phyloP scores from a whole-genome alignment of 208 protist genomes.

The Acanthamoeba healyi region DNA sequence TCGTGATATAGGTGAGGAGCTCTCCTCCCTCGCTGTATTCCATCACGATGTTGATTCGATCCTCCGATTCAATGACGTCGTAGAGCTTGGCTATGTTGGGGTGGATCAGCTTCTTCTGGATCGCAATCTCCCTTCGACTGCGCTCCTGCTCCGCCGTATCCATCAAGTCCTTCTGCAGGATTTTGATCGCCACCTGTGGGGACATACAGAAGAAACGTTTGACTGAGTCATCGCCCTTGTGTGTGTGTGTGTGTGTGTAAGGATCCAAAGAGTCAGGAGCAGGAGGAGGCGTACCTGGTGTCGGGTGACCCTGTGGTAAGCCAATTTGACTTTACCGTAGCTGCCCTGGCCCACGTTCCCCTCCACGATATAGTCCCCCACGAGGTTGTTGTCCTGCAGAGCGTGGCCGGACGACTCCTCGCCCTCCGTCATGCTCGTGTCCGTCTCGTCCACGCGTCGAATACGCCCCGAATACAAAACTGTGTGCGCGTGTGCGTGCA shows the following conservation, averaged over 20 bases:
- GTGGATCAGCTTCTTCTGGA: constrained; percentile 85
- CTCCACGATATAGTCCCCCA: constrained; percentile 60
- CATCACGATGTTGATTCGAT: constrained; percentile 70
- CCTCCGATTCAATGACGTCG: constrained; percentile 82
- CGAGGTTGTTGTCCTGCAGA: constrained; percentile 24
- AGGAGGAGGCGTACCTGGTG: background rate
- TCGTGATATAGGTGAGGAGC: constrained; percentile 94
- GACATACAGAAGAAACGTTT: background rate
- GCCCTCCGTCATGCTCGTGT: constrained; percentile 40
- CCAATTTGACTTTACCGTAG: constrained; percentile 63
- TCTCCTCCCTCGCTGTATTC: constrained; percentile 90
- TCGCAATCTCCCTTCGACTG: constrained; percentile 50
- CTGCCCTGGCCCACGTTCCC: constrained; percentile 63
- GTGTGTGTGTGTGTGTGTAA: too few relatives aligned
- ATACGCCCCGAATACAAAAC: constrained; percentile 67
- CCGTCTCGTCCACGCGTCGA: constrained; percentile 56
- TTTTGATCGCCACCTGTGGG: constrained; percentile 40
- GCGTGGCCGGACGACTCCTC: constrained; percentile 17
- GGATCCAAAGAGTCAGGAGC: background rate
- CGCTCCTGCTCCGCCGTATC: constrained; percentile 17
- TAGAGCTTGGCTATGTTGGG: constrained; percentile 86
- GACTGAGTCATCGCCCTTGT: too few relatives aligned
- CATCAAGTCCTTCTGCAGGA: constrained; percentile 64
- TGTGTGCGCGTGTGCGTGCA: background rate
- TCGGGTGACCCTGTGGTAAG: constrained; percentile 5